Conservation (phyloP, 164 flowering plant genomes). For the Sedum album region DNA sequence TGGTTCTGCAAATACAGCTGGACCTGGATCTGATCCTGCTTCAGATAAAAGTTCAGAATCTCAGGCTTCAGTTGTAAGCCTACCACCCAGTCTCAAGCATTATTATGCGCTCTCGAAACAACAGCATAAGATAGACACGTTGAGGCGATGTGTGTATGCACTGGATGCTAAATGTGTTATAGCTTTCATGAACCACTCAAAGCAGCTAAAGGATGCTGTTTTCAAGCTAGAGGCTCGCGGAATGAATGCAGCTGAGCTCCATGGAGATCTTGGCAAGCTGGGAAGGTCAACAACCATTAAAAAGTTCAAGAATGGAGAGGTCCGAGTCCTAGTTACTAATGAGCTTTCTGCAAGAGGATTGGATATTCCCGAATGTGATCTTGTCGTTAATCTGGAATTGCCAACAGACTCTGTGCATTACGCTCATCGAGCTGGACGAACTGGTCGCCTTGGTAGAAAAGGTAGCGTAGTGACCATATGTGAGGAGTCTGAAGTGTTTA, state of each 20-base stretch:
- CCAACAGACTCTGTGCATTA: slow-evolving; percentile 87
- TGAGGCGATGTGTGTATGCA: slow-evolving; percentile 87
- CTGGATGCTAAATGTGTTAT: slow-evolving; percentile 84
- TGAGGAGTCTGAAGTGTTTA: slow-evolving; percentile 85
- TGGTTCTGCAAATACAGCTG: slow-evolving; percentile 28
- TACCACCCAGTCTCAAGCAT: slow-evolving; percentile 5
- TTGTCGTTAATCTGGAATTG: slow-evolving; percentile 81
- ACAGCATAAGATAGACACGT: slow-evolving; percentile 86
- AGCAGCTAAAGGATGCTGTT: slow-evolving; percentile 81
- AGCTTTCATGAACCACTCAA: slow-evolving; percentile 85
- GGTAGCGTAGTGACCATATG: slow-evolving; percentile 61
- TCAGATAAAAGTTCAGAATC: slow-evolving; percentile 25
- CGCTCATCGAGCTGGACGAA: slow-evolving; percentile 94
- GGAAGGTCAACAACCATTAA: slow-evolving; percentile 68
- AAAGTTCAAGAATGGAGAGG: slow-evolving; percentile 72
- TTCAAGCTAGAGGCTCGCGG: slow-evolving; percentile 93
- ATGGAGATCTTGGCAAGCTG: slow-evolving; percentile 93
- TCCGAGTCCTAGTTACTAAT: slow-evolving; percentile 88
- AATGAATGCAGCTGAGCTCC: slow-evolving; percentile 74
- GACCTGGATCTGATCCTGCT: slow-evolving; percentile 21
- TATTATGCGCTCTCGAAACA: slow-evolving; percentile 23
- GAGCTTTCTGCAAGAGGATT: slow-evolving; percentile 97
- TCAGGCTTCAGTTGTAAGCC: slow-evolving; percentile 40
- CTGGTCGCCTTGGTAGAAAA: slow-evolving; percentile 85
- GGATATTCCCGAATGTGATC: slow-evolving; percentile 90